Evolutionary conservation across 306 rosid species (phyloP).

Genomic region (Notholithocarpus densiflorus): DNA sequence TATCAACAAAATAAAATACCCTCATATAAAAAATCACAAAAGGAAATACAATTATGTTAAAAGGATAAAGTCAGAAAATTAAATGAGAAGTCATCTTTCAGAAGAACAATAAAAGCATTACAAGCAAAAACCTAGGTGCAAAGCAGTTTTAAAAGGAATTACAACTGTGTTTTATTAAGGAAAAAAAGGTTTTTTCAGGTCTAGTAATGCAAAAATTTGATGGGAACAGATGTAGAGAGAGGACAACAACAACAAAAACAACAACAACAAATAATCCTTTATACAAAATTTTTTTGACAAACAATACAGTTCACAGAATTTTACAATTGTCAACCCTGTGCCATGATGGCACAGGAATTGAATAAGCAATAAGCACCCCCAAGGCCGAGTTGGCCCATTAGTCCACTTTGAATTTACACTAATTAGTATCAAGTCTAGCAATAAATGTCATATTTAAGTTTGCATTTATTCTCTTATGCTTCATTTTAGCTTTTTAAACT

Average conservation of each 20-base stretch:
- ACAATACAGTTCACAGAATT: background rate
- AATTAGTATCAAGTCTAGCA: too few relatives aligned
- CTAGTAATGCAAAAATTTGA: background rate
- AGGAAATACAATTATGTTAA: background rate
- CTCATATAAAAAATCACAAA: background rate
- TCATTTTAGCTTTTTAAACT: too few relatives aligned
- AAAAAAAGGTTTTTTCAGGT: background rate
- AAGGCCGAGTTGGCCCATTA: too few relatives aligned
- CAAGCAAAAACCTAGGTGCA: too few relatives aligned
- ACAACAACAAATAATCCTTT: background rate
- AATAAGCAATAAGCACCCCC: too few relatives aligned
- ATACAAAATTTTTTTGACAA: background rate
- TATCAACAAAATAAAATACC: background rate
- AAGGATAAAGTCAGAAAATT: too few relatives aligned
- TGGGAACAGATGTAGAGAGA: background rate
- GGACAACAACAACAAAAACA: background rate
- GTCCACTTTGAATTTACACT: too few relatives aligned
- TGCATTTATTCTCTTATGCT: too few relatives aligned
- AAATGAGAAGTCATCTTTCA: background rate
- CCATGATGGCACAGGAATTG: too few relatives aligned
- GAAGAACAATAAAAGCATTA: background rate
- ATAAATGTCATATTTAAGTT: too few relatives aligned
- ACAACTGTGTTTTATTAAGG: background rate
- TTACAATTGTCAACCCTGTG: background rate
- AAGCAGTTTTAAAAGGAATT: background rate